Conservation (phyloP, 345 rosid genomes). For the Draba incana region DNA sequence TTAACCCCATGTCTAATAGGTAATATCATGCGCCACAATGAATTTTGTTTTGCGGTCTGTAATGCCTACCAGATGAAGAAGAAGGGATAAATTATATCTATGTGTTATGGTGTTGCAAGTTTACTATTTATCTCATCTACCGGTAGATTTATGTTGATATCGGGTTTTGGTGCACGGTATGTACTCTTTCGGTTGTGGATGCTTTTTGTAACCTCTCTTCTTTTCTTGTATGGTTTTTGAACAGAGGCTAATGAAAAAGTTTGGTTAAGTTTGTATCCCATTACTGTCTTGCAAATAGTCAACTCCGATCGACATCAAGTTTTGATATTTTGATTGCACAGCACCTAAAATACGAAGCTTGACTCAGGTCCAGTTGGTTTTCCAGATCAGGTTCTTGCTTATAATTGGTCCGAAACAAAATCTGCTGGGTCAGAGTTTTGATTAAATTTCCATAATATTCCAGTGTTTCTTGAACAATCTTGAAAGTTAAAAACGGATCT, state of each 20-base stretch:
- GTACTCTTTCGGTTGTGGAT: conserved; percentile 24
- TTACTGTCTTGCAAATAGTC: conserved; percentile 8
- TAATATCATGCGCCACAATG: conserved; percentile 5
- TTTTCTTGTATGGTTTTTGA: conserved; percentile 19
- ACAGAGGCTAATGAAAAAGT: conserved; percentile 2
- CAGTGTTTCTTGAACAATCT: background rate
- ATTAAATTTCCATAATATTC: background rate
- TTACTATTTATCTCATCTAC: conserved; percentile 22
- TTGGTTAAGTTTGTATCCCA: conserved; percentile 7
- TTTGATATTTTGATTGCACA: background rate
- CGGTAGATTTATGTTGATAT: conserved; percentile 12
- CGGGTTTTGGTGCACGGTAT: conserved; percentile 8
- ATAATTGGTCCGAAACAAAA: background rate
- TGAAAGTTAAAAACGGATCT: background rate
- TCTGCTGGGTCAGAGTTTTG: background rate
- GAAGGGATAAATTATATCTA: background rate
- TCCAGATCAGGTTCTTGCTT: too few species aligned
- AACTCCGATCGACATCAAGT: background rate
- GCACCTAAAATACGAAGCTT: background rate
- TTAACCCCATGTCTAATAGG: conserved; percentile 10
- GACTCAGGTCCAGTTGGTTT: too few species aligned
- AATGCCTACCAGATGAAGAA: background rate
- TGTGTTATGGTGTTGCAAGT: conserved; percentile 29
- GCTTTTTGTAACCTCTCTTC: conserved; percentile 20
- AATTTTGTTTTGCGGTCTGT: conserved; percentile 27